phyloP scores from a whole-genome alignment of 345 rosid species.

The Adansonia digitata region DNA sequence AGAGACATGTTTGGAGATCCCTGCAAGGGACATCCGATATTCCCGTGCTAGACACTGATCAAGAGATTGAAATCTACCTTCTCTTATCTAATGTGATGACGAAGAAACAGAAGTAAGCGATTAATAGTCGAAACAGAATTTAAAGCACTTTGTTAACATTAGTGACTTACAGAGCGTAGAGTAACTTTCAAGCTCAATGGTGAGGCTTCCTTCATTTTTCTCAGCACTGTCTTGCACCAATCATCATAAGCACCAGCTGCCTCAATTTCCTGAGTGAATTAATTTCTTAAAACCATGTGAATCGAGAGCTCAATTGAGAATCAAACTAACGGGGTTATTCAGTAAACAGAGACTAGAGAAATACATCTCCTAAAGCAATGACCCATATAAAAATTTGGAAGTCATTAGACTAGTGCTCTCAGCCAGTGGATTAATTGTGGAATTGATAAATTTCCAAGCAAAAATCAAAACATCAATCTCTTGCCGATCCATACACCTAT shows the following conservation, averaged over 20 bases:
- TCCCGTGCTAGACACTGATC: slow-evolving; percentile 86
- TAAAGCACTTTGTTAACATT: neutral
- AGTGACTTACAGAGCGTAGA: slow-evolving; percentile 62
- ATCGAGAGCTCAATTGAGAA: neutral
- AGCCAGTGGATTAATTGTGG: neutral
- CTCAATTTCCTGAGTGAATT: slow-evolving; percentile 52
- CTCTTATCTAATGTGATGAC: slow-evolving; percentile 50
- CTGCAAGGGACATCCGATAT: slow-evolving; percentile 55
- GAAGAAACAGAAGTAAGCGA: slow-evolving; percentile 15
- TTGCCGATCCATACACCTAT: too few relatives aligned
- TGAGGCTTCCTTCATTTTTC: slow-evolving; percentile 73
- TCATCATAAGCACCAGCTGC: slow-evolving; percentile 43
- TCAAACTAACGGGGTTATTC: neutral
- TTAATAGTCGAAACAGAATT: neutral
- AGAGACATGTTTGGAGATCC: slow-evolving; percentile 54
- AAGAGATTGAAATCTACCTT: slow-evolving; percentile 85
- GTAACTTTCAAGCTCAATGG: slow-evolving; percentile 89
- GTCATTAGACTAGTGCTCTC: neutral
- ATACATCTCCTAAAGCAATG: neutral
- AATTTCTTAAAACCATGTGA: slow-evolving; percentile 9
- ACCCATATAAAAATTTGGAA: neutral
- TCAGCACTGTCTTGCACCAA: slow-evolving; percentile 55
- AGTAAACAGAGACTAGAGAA: neutral
- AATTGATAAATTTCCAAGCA: too few relatives aligned
- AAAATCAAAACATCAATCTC: too few relatives aligned